Evolutionary conservation across 2,329 filamentous ascomycete species (phyloP).

Genomic region (Penicillium fuscoglaucum): DNA sequence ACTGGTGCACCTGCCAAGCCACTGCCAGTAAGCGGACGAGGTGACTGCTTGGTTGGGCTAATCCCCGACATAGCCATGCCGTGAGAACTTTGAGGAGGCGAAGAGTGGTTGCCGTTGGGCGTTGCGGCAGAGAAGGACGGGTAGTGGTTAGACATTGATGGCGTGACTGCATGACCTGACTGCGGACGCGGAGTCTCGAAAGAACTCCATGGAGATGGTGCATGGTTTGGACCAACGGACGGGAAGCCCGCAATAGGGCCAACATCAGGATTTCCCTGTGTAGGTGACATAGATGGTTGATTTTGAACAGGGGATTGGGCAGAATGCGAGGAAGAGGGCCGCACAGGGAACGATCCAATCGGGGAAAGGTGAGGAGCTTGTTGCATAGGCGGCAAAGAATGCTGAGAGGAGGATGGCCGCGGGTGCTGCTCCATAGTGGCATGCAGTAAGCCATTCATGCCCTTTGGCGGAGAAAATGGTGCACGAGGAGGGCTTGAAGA

Average conservation of each 20-base stretch:
- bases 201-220: conserved; percentile 34
- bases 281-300: conserved; percentile 50
- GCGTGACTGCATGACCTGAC: conserved; percentile 29
- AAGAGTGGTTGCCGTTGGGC: conserved; percentile 35
- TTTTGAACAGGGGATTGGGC: conserved; percentile 43
- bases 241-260: conserved; percentile 48
- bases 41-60: conserved; percentile 49
- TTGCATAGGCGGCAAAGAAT: conserved; percentile 29
- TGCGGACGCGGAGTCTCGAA: conserved; percentile 35
- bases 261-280: conserved; percentile 52
- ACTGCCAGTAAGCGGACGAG: conserved; percentile 39
- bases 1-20: conserved; percentile 38
- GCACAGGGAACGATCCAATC: conserved; percentile 37
- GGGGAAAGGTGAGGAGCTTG: conserved; percentile 34
- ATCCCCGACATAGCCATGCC: conserved; percentile 45
- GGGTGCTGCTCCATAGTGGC: conserved; percentile 25
- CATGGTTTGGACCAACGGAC: conserved; percentile 32
- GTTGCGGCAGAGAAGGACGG: conserved; percentile 37
- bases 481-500: conserved; percentile 32
- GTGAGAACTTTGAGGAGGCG: conserved; percentile 40
- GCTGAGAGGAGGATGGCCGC: conserved; percentile 21
- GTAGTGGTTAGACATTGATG: conserved; percentile 33
- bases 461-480: conserved; percentile 37
- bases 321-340: conserved; percentile 47
- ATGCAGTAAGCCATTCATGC: conserved; percentile 31